phyloP scores from a whole-genome alignment of 441 rosid species.

The Populus hybrid region DNA sequence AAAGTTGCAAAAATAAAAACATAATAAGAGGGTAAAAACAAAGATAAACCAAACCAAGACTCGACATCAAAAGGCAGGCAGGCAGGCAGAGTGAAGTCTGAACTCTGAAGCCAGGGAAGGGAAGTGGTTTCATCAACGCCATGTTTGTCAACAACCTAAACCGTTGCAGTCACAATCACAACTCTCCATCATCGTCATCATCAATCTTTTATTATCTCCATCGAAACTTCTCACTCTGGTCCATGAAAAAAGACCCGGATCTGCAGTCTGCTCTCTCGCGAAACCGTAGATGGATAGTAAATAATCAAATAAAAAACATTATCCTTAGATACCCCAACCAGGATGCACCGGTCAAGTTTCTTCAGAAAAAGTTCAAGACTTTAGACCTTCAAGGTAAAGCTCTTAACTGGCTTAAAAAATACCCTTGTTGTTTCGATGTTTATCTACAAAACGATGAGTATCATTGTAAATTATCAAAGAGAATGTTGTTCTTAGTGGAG shows the following conservation, averaged over 20 bases:
- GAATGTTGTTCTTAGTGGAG: slow-evolving; percentile 67
- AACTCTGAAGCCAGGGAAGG: not conserved
- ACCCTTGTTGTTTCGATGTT: slow-evolving; percentile 79
- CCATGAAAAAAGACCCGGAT: slow-evolving; percentile 84
- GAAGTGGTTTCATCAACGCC: not conserved
- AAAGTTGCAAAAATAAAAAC: no score
- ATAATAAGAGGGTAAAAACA: no score
- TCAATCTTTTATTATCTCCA: slow-evolving; percentile 11
- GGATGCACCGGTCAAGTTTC: slow-evolving; percentile 48
- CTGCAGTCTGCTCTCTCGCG: slow-evolving; percentile 76
- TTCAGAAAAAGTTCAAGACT: slow-evolving; percentile 90
- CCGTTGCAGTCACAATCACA: not conserved
- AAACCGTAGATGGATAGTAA: slow-evolving; percentile 82
- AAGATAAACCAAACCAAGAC: not conserved
- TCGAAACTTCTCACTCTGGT: slow-evolving; percentile 78
- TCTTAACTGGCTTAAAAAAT: slow-evolving; percentile 82
- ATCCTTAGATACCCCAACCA: slow-evolving; percentile 70
- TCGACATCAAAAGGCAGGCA: not conserved
- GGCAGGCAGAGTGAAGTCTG: not conserved
- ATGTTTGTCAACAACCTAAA: slow-evolving; percentile 3
- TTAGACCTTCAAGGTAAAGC: slow-evolving; percentile 97
- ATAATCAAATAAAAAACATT: slow-evolving; percentile 81
- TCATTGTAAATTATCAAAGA: slow-evolving; percentile 66
- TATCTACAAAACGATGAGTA: slow-evolving; percentile 60
- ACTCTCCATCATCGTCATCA: slow-evolving; percentile 15